A percentile compares a stretch with the other conserved stretches of the same genome.
Evolutionary conservation across 768 basidiomycete species (phyloP).

Genomic region (Galerina marginata): DNA sequence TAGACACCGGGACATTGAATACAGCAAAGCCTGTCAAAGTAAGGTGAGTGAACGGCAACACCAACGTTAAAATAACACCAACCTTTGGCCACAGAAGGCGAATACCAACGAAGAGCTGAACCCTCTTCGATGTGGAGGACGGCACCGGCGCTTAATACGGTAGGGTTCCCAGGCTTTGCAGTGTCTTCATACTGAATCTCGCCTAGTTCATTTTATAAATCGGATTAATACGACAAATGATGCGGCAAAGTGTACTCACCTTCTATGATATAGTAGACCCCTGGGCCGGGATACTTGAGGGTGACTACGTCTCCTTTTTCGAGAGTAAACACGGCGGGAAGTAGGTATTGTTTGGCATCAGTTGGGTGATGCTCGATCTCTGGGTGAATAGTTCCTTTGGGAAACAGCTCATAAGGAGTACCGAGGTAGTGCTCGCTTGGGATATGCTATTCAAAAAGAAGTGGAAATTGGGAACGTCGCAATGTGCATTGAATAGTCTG

Average conservation of each 20-base stretch:
- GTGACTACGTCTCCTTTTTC: not conserved
- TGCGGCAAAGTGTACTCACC: not conserved
- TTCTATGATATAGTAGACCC: not conserved
- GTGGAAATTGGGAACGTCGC: too few species aligned
- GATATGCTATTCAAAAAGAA: not conserved
- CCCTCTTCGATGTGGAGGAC: not conserved
- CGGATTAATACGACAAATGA: too few species aligned
- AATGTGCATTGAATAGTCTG: too few species aligned
- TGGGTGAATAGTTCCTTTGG: slow-evolving; percentile 2
- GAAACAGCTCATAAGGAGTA: slow-evolving; percentile 1
- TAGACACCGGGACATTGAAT: not conserved
- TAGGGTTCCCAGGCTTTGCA: not conserved
- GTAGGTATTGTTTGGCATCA: not conserved
- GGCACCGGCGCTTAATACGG: not conserved
- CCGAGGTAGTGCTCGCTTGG: slow-evolving; percentile 2
- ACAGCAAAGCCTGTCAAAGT: not conserved
- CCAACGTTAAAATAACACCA: not conserved
- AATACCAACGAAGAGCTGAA: not conserved
- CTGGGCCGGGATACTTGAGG: slow-evolving; percentile 1
- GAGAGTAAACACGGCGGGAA: slow-evolving; percentile 3
- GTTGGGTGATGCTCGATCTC: not conserved
- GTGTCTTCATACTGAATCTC: not conserved
- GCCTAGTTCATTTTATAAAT: not conserved
- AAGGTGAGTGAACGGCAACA: not conserved
- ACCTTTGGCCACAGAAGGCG: not conserved